Percentiles rank a stretch among this genome's conserved stretches.
Conservation (phyloP, 2,329 filamentous ascomycete genomes). For the Madurella fahalii region DNA sequence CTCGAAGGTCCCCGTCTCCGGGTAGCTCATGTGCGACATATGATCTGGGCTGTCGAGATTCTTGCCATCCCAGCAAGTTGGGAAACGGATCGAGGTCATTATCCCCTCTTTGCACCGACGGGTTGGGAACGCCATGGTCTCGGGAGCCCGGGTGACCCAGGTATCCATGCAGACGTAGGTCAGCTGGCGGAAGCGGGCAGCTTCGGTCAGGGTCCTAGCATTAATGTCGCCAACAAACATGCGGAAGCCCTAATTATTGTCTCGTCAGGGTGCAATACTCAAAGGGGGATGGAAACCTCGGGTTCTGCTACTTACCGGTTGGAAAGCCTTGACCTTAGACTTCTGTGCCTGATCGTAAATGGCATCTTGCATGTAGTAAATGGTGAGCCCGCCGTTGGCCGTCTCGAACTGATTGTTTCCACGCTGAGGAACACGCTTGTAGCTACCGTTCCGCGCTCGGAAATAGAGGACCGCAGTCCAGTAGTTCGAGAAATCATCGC, state of each 20-base stretch:
- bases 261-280: neutral
- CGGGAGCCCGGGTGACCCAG: constrained; percentile 16
- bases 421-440: constrained; percentile 11
- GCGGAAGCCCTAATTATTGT: constrained; percentile 25
- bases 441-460: constrained; percentile 7
- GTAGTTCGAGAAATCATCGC: constrained; percentile 28
- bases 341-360: constrained; percentile 5
- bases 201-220: constrained; percentile 11
- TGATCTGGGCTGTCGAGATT: constrained; percentile 41
- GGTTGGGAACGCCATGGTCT: constrained; percentile 20
- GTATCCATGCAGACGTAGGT: constrained; percentile 24
- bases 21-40: constrained; percentile 25
- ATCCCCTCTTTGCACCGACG: constrained; percentile 19
- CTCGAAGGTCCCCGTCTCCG: constrained; percentile 27
- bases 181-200: constrained; percentile 20
- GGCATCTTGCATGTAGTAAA: constrained; percentile 12
- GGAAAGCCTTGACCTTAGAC: constrained; percentile 20
- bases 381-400: constrained; percentile 8
- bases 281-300: constrained; percentile 35
- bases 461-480: constrained; percentile 13
- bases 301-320: constrained; percentile 39
- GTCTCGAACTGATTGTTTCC: constrained; percentile 12
- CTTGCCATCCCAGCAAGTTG: constrained; percentile 42
- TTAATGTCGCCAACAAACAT: constrained; percentile 9
- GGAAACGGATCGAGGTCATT: constrained; percentile 19